phyloP scores from a whole-genome alignment of 1,284 basidiomycete species.

The Schizophyllum commune region DNA sequence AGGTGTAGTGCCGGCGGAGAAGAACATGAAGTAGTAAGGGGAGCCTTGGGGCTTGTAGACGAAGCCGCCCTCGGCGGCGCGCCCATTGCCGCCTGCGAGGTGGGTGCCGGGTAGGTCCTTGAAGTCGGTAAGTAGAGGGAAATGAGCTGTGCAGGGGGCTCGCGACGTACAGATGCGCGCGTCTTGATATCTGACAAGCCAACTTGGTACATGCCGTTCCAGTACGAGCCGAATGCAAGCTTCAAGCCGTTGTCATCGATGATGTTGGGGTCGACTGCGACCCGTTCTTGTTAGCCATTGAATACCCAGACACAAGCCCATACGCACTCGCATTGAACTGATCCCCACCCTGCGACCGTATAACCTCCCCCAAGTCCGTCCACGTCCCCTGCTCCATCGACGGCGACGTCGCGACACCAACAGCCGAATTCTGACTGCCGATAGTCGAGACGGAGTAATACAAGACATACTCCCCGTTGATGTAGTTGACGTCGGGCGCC shows the following conservation, averaged over 20 bases:
- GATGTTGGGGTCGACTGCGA: slow-evolving; percentile 11
- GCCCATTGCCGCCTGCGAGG: slow-evolving; percentile 7
- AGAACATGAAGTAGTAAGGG: slow-evolving; percentile 2
- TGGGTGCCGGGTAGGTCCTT: slow-evolving; percentile 9
- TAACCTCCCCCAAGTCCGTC: slow-evolving; percentile 25
- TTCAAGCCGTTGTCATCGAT: slow-evolving; percentile 6
- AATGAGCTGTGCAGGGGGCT: too few relatives aligned
- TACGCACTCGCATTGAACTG: slow-evolving; percentile 19
- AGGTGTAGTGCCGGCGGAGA: not conserved
- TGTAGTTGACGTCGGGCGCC: slow-evolving; percentile 10
- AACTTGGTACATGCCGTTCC: slow-evolving; percentile 7
- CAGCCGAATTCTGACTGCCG: slow-evolving; percentile 23
- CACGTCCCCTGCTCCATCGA: slow-evolving; percentile 25
- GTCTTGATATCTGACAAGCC: not conserved
- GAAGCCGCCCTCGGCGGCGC: slow-evolving; percentile 8
- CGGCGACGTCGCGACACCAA: slow-evolving; percentile 23
- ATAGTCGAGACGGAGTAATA: slow-evolving; percentile 26
- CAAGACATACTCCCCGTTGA: slow-evolving; percentile 15
- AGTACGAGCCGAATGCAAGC: slow-evolving; percentile 11
- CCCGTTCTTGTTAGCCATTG: too few relatives aligned
- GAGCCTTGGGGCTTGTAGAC: slow-evolving; percentile 7
- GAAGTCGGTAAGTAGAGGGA: too few relatives aligned
- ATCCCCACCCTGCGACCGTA: slow-evolving; percentile 19
- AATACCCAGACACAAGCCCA: too few relatives aligned
- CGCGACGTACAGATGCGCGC: not conserved